Base-by-base conservation (phyloP, 495 filamentous ascomycete species). In the Penicillium goetzii region DNA sequence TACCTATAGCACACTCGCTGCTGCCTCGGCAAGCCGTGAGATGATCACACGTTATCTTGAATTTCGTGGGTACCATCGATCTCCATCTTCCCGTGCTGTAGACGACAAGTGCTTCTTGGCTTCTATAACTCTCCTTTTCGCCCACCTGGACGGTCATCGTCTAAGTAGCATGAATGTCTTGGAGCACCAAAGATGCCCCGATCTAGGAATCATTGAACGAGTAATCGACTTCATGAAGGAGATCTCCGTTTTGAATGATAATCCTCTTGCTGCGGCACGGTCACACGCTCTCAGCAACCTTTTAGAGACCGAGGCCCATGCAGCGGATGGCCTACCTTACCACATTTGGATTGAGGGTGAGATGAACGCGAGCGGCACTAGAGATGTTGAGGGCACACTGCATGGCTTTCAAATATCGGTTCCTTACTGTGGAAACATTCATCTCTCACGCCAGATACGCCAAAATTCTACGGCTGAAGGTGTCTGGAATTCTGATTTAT, bases 81-180 rank as follows among this genome's bases (percentile, higher is more conserved):
- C 74, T n/a, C 72, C 74, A 43, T 68, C 78, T 56, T 84, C 81
- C 70, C 80, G 82, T 30, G 68, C 78, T 3, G 62, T 81, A 17
- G 83, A 85, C 59, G 83, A 83, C 52, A 77, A 83, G 61, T 81
- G 67, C 19, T 85, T 84, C 68, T 78, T 73, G 0, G 73, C 75
- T 4, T 74, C 80, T 21, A 69, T 81, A 4, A 60, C 80, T 7
- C 70, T 85, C 19, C 63, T 83, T 3, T 71, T 85, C n/a, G 71
- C 77, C 19, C 74, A 83, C 50, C 67, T 84, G 21, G 69, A 75
- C 17, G 72, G 68, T 60, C 74, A 76, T 54, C 51, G 68, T 17
- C 63, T 65, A 4, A 49, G 61, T 14, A 59, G 61, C 34, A 70
- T 66, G 26, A 59, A 68, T 32, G 60, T 71, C 0, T 68, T 80